These are phyloP conservation scores for Saccharomyces hybrid DNA, from an alignment of 1,139 yeast species.

Conservation along the genomic window DNA sequence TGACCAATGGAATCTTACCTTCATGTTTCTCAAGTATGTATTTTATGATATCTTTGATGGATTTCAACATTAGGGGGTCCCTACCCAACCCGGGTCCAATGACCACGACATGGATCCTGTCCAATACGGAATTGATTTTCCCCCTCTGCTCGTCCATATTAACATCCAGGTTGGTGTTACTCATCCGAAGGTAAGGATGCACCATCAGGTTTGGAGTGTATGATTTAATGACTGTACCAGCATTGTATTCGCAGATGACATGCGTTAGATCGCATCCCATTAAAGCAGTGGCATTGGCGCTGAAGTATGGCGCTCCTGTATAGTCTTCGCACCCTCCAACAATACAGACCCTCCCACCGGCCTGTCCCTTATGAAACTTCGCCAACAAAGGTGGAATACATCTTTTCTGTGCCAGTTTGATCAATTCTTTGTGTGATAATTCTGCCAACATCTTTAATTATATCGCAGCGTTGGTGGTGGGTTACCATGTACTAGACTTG, in stretches of 20 bases:
- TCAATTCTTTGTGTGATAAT: conserved; percentile 39
- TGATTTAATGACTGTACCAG: conserved; percentile 73
- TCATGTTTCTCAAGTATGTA: conserved; percentile 31
- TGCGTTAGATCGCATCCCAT: conserved; percentile 88
- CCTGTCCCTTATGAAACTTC: conserved; percentile 79
- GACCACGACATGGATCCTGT: conserved; percentile 70
- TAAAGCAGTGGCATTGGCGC: conserved; percentile 75
- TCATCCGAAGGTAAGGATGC: conserved; percentile 64
- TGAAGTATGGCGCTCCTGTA: conserved; percentile 93
- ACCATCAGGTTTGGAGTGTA: conserved; percentile 95
- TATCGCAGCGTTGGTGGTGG: not conserved
- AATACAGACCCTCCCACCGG: conserved; percentile 76
- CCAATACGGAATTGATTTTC: conserved; percentile 48
- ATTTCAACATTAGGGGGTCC: conserved; percentile 57
- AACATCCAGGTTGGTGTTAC: conserved; percentile 10
- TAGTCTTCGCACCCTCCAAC: conserved; percentile 89
- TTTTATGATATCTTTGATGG: conserved; percentile 50
- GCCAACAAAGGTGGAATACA: conserved; percentile 70
- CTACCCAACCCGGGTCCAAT: conserved; percentile 95
- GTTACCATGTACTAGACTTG: not conserved
- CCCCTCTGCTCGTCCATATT: conserved; percentile 37
- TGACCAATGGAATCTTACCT: conserved; percentile 53
- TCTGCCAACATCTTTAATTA: conserved; percentile 12
- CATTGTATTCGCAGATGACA: conserved; percentile 69
- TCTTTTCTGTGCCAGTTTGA: conserved; percentile 43